phyloP scores from a whole-genome alignment of 306 rosid species.

The Vicia faba region DNA sequence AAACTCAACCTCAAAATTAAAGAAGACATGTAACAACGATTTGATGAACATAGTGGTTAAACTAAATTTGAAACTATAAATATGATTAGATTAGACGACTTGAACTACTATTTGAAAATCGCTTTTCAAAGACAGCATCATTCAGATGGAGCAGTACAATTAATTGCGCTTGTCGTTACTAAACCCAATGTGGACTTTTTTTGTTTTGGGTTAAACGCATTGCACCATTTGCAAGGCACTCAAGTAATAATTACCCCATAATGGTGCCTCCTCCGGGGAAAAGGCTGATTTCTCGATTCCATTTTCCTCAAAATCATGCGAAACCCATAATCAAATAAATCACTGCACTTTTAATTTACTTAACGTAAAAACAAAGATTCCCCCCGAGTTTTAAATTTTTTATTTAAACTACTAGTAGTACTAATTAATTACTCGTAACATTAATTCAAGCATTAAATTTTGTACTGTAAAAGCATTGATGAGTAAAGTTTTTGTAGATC shows the following conservation, averaged over 20 bases:
- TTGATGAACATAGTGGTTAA: too few species aligned
- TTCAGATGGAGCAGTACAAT: slow-evolving; percentile 5
- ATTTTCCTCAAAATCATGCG: slow-evolving; percentile 81
- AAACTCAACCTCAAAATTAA: too few species aligned
- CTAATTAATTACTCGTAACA: neutral
- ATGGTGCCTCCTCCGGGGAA: slow-evolving; percentile 50
- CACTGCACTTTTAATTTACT: neutral
- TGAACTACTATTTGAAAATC: too few species aligned
- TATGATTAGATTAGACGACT: too few species aligned
- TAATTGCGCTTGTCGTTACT: slow-evolving; percentile 44
- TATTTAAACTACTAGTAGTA: neutral
- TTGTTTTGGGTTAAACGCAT: slow-evolving; percentile 52
- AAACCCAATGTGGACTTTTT: slow-evolving; percentile 47
- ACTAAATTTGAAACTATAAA: too few species aligned
- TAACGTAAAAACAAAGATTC: slow-evolving; percentile 11
- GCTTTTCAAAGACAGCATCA: too few species aligned
- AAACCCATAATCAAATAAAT: slow-evolving; percentile 70
- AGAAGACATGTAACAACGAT: too few species aligned
- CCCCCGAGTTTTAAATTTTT: slow-evolving; percentile 14
- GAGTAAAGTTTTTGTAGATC: neutral
- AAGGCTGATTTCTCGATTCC: slow-evolving; percentile 77
- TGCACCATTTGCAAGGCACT: slow-evolving; percentile 64
- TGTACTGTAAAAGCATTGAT: slow-evolving; percentile 17
- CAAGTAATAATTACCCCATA: slow-evolving; percentile 85
- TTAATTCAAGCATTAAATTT: neutral